A percentile compares a stretch with the other conserved stretches of the same genome.
Conservation (phyloP, 495 filamentous ascomycete species). For the Achaetomiella virescens region DNA sequence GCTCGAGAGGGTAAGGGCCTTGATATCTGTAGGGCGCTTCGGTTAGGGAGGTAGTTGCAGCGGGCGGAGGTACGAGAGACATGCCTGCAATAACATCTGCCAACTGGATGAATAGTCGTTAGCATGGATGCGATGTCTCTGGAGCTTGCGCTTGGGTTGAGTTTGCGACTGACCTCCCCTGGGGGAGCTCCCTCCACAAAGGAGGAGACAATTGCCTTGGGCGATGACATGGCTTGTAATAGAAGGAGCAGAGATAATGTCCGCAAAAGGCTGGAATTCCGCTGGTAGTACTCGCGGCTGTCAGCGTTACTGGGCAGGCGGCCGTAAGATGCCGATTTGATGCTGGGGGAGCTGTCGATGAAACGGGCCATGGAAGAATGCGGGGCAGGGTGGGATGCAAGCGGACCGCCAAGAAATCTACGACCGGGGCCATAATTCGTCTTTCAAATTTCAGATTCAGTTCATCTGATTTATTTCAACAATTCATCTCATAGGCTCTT, state of each 20-base stretch:
- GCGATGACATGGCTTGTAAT: constrained; percentile 29
- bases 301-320: not conserved
- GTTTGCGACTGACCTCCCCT: constrained; percentile 69
- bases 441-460: not conserved
- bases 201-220: constrained; percentile 62
- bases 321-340: not conserved
- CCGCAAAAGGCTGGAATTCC: too few relatives aligned
- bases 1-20: constrained; percentile 68
- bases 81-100: constrained; percentile 83
- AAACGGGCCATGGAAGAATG: not conserved
- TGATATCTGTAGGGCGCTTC: constrained; percentile 61
- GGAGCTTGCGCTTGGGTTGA: not conserved
- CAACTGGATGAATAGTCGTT: constrained; percentile 49
- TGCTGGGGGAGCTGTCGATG: not conserved
- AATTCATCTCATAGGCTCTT: not conserved
- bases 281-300: not conserved
- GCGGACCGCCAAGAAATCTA: constrained; percentile 7
- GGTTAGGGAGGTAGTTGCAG: constrained; percentile 8
- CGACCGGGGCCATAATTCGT: not conserved
- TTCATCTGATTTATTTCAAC: not conserved
- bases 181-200: constrained; percentile 95
- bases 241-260: not conserved
- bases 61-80: not conserved
- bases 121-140: constrained; percentile 2
- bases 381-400: constrained; percentile 9